Base-by-base conservation (phyloP, 108 stramenopile genomes). In the Bacterosira constricta region DNA sequence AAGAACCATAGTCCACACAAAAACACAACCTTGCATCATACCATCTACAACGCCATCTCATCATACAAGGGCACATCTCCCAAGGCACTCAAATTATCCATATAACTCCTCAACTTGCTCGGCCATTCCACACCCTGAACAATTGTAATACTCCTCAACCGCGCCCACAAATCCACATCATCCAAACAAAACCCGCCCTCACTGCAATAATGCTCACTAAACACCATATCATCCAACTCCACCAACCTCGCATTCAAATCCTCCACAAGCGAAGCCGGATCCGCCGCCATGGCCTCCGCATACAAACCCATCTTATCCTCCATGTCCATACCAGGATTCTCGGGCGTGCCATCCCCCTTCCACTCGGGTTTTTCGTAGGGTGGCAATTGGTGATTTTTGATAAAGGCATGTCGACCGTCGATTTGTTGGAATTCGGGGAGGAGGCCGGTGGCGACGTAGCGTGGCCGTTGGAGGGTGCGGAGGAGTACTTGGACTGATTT, bases 391-490 rank as follows among this genome's bases (percentile, higher is more conserved):
- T 97, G 96, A 63, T 93, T 93, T 61, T 82, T 85, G 29, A 96
- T 90, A 71, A 95, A 97, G 37, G 94, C 93, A 57, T 96, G 90
- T 5, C 93, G 86, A n/a, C 77, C 86, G 72, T 95, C 96, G 21
- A 89, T 59, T 79, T 93, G 92, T 73, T 93, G 92, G 62, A 97
- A 97, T 84, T 96, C 96, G 12, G 96, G 96, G 8, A 97, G 59
- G 17, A 94, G 69, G 26, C 95, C 95, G 12, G 94, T 94, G 29
- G 94, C 91, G 27, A 97, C 95, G 66, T 97, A 97, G n/a, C 96
- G 86, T 4, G 96, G 96, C 41, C 96, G 86, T 77, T 96, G 96
- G 63, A 97, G 82, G 11, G 84, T 90, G 9, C 94, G 87, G 2
- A 94, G 81, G 21, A 92, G 73, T 26, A 63, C 79, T 66, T 90